Percentiles rank a stretch among this genome's conserved stretches.
phyloP scores from a whole-genome alignment of 257 asterid species.

The Linderniella brevidens region DNA sequence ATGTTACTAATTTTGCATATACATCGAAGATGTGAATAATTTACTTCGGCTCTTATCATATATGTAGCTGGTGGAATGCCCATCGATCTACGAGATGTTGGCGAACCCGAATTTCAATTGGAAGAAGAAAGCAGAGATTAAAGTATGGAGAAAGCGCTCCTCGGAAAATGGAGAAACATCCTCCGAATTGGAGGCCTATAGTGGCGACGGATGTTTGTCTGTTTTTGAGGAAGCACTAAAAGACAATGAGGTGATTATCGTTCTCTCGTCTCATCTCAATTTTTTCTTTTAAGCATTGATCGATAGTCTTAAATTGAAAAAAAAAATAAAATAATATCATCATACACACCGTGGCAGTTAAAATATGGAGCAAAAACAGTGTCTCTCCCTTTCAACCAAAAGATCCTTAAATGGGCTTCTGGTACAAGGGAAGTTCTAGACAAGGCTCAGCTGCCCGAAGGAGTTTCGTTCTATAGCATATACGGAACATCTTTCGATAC shows the following conservation, averaged over 20 bases:
- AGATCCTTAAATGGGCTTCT: conserved; percentile 56
- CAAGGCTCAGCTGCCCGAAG: conserved; percentile 42
- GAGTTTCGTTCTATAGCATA: conserved; percentile 67
- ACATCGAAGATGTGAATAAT: no score
- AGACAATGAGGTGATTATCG: conserved; percentile 41
- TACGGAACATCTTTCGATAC: conserved; percentile 73
- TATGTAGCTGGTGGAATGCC: conserved; percentile 57
- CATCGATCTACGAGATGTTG: conserved; percentile 72
- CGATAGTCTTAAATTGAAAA: neutral
- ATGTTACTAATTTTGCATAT: no score
- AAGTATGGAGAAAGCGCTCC: conserved; percentile 49
- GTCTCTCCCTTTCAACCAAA: conserved; percentile 60
- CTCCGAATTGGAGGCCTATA: conserved; percentile 33
- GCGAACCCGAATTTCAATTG: conserved; percentile 55
- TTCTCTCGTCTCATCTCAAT: neutral
- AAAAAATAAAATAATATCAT: no score
- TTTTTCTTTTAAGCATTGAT: neutral
- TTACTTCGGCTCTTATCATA: conserved; percentile 1
- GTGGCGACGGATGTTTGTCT: conserved; percentile 22
- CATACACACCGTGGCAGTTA: conserved; percentile 30
- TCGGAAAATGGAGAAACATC: conserved; percentile 33
- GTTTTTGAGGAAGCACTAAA: conserved; percentile 57
- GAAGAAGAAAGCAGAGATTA: conserved; percentile 60
- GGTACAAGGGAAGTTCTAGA: conserved; percentile 51
- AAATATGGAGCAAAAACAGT: conserved; percentile 39